Conservation (phyloP, 495 filamentous ascomycete genomes). For the Lindgomyces ingoldianus region DNA sequence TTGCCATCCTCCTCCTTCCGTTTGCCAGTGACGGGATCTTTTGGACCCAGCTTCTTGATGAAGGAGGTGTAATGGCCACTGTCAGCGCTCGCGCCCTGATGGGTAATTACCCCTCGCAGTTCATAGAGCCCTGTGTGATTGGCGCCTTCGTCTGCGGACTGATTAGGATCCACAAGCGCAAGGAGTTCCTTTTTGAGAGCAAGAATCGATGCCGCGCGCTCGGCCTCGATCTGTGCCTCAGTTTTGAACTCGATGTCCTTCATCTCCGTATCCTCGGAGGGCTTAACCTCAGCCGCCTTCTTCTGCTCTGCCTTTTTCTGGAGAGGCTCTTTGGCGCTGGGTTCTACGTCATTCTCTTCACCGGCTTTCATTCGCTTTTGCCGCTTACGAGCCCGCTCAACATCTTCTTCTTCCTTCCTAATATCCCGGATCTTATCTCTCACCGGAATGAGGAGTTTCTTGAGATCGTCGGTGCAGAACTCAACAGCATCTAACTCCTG, state of each 20-base stretch:
- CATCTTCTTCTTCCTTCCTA: conserved; percentile 88
- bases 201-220: conserved; percentile 70
- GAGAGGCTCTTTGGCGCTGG: conserved; percentile 42
- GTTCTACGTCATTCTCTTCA: conserved; percentile 55
- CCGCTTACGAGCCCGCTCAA: conserved; percentile 82
- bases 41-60: conserved; percentile 79
- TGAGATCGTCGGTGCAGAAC: conserved; percentile 89
- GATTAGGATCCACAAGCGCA: conserved; percentile 67
- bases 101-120: conserved; percentile 91
- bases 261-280: conserved; percentile 68
- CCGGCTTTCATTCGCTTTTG: conserved; percentile 73
- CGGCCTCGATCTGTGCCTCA: conserved; percentile 86
- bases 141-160: conserved; percentile 73
- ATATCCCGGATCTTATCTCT: conserved; percentile 95
- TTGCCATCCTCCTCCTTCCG: conserved; percentile 80
- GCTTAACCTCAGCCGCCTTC: conserved; percentile 52
- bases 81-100: conserved; percentile 94
- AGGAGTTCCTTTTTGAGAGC: conserved; percentile 82
- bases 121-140: conserved; percentile 95
- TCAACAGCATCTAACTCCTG: conserved; percentile 90
- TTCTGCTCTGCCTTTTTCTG: conserved; percentile 54
- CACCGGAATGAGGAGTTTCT: conserved; percentile 79
- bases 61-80: conserved; percentile 98
- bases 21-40: conserved; percentile 68
- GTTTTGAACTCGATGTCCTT: conserved; percentile 78